Conservation (phyloP, 768 basidiomycete species). For the Lactarius sp. region DNA sequence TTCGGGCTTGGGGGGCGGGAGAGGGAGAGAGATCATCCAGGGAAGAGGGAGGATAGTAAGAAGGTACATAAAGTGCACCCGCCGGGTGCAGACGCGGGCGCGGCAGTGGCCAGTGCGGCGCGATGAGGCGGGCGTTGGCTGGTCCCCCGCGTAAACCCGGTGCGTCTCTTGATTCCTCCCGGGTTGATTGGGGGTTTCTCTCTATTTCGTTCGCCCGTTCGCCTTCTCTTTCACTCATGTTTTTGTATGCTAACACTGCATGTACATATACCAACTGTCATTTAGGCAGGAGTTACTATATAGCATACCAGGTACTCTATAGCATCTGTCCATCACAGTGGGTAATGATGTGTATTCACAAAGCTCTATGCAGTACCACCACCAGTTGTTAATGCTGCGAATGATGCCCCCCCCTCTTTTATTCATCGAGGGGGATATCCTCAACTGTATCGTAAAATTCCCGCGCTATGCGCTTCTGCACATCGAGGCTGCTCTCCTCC, state of each 20-base stretch:
- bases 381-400: neutral
- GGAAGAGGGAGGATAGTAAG: conserved; percentile 14
- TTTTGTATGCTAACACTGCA: conserved; percentile 4
- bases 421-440: conserved; percentile 41
- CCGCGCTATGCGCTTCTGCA: conserved; percentile 73
- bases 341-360: conserved; percentile 16
- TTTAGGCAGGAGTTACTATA: conserved; percentile 1
- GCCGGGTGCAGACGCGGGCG: neutral
- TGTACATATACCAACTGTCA: conserved; percentile 16
- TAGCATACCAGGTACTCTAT: conserved; percentile 14
- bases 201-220: neutral
- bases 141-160: neutral
- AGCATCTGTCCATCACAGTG: conserved; percentile 3
- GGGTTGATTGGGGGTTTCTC: neutral
- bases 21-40: neutral
- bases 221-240: neutral
- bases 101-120: neutral
- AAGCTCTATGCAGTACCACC: neutral
- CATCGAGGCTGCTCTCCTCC: conserved; percentile 60
- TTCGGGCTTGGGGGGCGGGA: conserved; percentile 1
- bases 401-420: conserved; percentile 28
- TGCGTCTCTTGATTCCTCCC: neutral
- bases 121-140: neutral
- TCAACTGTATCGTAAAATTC: conserved; percentile 85
- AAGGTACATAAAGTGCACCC: conserved; percentile 1